A percentile compares a stretch with the other conserved stretches of the same genome.
Evolutionary conservation across 495 filamentous ascomycete species (phyloP).

Genomic region (Baudoinia panamericana): DNA sequence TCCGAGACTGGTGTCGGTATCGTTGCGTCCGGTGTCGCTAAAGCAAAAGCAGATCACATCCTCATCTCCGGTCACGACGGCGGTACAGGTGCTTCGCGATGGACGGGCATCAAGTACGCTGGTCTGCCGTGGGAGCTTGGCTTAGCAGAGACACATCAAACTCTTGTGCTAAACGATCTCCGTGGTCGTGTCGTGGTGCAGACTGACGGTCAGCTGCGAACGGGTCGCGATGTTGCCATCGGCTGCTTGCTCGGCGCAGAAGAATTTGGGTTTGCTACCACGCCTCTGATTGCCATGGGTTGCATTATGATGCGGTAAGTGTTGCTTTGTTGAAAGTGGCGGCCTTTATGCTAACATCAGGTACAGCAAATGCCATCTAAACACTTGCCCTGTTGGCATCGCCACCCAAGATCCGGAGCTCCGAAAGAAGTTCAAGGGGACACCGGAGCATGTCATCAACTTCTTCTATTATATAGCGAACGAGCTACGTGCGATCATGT

Average conservation of each 20-base stretch:
- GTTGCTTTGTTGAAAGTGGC: no score
- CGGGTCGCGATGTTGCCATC: slow-evolving; percentile 89
- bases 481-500: slow-evolving; percentile 97
- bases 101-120: slow-evolving; percentile 99
- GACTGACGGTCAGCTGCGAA: slow-evolving; percentile 92
- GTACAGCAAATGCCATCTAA: slow-evolving; percentile 26
- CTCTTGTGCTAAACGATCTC: slow-evolving; percentile 93
- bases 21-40: slow-evolving; percentile 94
- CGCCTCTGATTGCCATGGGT: slow-evolving; percentile 92
- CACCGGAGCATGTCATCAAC: slow-evolving; percentile 97
- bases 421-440: slow-evolving; percentile 86
- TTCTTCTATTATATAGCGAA: slow-evolving; percentile 99
- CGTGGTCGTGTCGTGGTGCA: slow-evolving; percentile 94
- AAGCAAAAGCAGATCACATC: slow-evolving; percentile 97
- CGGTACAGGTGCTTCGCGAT: slow-evolving; percentile 93
- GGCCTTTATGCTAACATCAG: not conserved
- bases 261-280: slow-evolving; percentile 97
- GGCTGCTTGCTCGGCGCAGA: slow-evolving; percentile 94
- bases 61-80: slow-evolving; percentile 96
- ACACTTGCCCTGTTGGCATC: slow-evolving; percentile 94
- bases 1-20: slow-evolving; percentile 98
- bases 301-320: slow-evolving; percentile 97
- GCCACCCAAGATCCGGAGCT: slow-evolving; percentile 94
- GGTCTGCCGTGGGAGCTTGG: slow-evolving; percentile 97
- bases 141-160: slow-evolving; percentile 97